Conservation (phyloP, 768 basidiomycete genomes). For the Tylopilus vinaceipallidus region DNA sequence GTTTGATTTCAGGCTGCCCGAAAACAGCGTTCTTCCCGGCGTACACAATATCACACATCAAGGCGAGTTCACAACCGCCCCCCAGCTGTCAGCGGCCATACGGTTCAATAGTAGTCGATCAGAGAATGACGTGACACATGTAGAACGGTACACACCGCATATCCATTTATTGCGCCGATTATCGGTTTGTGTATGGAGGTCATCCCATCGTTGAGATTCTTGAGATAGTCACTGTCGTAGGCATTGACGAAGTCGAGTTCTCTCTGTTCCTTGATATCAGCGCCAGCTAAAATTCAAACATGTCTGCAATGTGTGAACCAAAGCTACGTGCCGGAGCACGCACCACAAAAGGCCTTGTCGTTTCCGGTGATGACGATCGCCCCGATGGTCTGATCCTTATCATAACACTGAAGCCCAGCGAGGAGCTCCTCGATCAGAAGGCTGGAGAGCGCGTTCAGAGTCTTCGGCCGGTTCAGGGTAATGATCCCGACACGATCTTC, state of each 20-base stretch:
- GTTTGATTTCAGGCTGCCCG: constrained; percentile 93
- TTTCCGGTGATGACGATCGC: constrained; percentile 92
- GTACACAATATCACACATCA: constrained; percentile 94
- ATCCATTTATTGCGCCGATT: constrained; percentile 92
- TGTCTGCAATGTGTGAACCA: neutral
- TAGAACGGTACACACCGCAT: constrained; percentile 50
- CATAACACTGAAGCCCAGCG: constrained; percentile 62
- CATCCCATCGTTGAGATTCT: constrained; percentile 44
- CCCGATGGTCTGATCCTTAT: constrained; percentile 66
- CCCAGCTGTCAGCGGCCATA: constrained; percentile 61
- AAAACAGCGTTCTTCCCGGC: constrained; percentile 86
- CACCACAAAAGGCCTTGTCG: constrained; percentile 66
- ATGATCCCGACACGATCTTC: constrained; percentile 46
- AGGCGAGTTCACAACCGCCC: constrained; percentile 93
- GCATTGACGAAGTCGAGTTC: constrained; percentile 61
- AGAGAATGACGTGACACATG: neutral
- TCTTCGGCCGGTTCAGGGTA: constrained; percentile 83
- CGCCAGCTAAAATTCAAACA: constrained; percentile 54
- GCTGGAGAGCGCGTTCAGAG: constrained; percentile 81
- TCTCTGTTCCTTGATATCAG: constrained; percentile 99
- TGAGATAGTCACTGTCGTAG: constrained; percentile 45
- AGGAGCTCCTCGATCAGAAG: constrained; percentile 80
- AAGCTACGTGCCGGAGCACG: neutral
- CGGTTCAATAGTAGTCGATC: constrained; percentile 19
- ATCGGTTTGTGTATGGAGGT: constrained; percentile 75